Evolutionary conservation across 1,139 yeast species (phyloP).

Genomic region (Diutina mesorugosa): DNA sequence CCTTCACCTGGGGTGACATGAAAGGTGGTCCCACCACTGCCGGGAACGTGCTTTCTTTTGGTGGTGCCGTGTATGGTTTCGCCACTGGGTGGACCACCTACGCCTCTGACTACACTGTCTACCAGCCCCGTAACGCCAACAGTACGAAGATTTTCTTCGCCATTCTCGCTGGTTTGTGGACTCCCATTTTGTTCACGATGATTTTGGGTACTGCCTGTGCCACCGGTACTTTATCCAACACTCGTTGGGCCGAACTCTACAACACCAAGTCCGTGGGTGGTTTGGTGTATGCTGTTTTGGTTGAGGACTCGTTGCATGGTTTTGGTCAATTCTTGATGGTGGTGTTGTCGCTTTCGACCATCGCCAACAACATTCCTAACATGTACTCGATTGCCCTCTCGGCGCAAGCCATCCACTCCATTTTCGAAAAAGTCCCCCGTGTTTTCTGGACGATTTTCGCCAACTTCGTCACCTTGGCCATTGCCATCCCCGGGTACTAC

Average conservation of each 20-base stretch:
- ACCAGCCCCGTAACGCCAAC: conserved; percentile 55
- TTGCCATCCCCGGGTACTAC: conserved; percentile 81
- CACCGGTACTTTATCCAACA: conserved; percentile 39
- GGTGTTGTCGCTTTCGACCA: conserved; percentile 66
- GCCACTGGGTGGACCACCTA: conserved; percentile 95
- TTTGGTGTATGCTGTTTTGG: conserved; percentile 63
- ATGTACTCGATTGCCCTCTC: conserved; percentile 82
- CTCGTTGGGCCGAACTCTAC: conserved; percentile 41
- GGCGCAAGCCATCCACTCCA: conserved; percentile 74
- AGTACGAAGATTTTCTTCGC: conserved; percentile 47
- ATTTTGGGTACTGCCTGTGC: conserved; percentile 83
- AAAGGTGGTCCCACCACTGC: conserved; percentile 49
- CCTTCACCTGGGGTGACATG: conserved; percentile 35
- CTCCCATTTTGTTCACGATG: conserved; percentile 64
- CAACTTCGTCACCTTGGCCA: conserved; percentile 65
- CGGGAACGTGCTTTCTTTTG: conserved; percentile 71
- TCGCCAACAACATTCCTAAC: conserved; percentile 86
- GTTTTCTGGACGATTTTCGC: conserved; percentile 69
- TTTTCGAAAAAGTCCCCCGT: conserved; percentile 64
- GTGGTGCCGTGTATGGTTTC: conserved; percentile 77
- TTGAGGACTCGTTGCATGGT: conserved; percentile 67
- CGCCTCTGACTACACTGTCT: conserved; percentile 86
- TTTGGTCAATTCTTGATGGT: conserved; percentile 89
- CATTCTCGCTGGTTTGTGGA: conserved; percentile 47
- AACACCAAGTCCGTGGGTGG: conserved; percentile 61